Evolutionary conservation across 1,284 basidiomycete species (phyloP), one percentile per base, ranked within the genome.

Genomic region (Melampsora abietis-canadensis): DNA sequence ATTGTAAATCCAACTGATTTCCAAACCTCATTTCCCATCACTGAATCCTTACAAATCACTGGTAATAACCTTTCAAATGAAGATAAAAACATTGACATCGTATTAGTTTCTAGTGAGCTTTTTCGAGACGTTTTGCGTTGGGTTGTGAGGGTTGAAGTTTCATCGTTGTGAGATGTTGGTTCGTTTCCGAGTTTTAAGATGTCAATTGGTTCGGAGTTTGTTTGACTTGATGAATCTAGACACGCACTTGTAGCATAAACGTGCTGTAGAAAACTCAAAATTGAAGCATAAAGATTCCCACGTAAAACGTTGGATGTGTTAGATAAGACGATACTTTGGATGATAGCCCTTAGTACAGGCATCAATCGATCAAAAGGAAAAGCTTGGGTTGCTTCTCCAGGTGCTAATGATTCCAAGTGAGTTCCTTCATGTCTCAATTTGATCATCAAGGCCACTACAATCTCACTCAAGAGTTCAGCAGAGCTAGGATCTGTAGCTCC

Each of bases 11-110:
- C 90, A 34, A 94, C 88, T 21, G 94, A 95, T 83, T 94, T 92
- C 94, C 94, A 97, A 0, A 98, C 91, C 81, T 97, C 94, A 37
- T 90, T 88, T 12, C 93, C 94, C 78, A 97, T 94, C 75, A 94
- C 90, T 0, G 93, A 94, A 80, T 98, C 95, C 21, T 92, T 86
- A 47, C 91, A 89, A 34, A 97, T 85, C n/a, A 88, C 85, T 0
- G 88, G 83, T 0, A 94, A 85, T 24, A 98, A 83, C 3, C 90
- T 86, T 76, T 96, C 94, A 63, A 83, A 82, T 46, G 82, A 81
- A 1, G 81, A 77, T 73, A 88, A 84, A 40, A 87, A 83, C 68
- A 90, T 75, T 17, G 59, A 15, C 60, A 75, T 34, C 4, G 65
- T 68, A 57, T 75, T 68, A 46, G 66, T 31, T 40, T 75, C 73